phyloP scores from a whole-genome alignment of 805 yeast species.

The Saccharomycopsis amapae region DNA sequence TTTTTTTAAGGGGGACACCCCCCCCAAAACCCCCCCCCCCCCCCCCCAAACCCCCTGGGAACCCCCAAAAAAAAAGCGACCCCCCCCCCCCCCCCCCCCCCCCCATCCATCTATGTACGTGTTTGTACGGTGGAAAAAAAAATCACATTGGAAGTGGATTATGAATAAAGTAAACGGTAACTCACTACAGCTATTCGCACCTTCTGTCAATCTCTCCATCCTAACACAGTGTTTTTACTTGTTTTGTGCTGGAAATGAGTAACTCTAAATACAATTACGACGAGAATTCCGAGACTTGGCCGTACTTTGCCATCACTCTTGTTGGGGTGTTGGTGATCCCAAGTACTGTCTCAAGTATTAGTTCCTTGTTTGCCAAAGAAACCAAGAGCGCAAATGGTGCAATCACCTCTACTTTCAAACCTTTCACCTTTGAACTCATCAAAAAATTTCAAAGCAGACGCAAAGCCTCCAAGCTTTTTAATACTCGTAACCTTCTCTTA shows the following conservation, averaged over 20 bases:
- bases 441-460: slow-evolving; percentile 28
- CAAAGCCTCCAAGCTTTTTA: slow-evolving; percentile 23
- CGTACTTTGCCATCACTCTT: slow-evolving; percentile 74
- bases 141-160: too few species aligned
- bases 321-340: slow-evolving; percentile 65
- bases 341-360: slow-evolving; percentile 35
- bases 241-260: slow-evolving; percentile 40
- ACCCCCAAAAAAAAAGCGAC: neutral
- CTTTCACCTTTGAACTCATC: slow-evolving; percentile 30
- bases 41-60: too few species aligned
- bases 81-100: neutral
- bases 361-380: slow-evolving; percentile 24
- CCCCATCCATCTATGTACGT: neutral
- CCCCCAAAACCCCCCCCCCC: too few species aligned
- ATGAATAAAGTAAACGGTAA: too few species aligned
- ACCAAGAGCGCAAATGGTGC: slow-evolving; percentile 30
- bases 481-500: slow-evolving; percentile 20
- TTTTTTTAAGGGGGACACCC: too few species aligned
- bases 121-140: too few species aligned
- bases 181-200: too few species aligned
- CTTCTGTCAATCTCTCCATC: too few species aligned
- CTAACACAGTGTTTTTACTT: too few species aligned
- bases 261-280: slow-evolving; percentile 69
- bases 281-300: slow-evolving; percentile 90
- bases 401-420: slow-evolving; percentile 29